Evolutionary conservation across 2,329 filamentous ascomycete species (phyloP).

Genomic region (Celoporthe dispersa): DNA sequence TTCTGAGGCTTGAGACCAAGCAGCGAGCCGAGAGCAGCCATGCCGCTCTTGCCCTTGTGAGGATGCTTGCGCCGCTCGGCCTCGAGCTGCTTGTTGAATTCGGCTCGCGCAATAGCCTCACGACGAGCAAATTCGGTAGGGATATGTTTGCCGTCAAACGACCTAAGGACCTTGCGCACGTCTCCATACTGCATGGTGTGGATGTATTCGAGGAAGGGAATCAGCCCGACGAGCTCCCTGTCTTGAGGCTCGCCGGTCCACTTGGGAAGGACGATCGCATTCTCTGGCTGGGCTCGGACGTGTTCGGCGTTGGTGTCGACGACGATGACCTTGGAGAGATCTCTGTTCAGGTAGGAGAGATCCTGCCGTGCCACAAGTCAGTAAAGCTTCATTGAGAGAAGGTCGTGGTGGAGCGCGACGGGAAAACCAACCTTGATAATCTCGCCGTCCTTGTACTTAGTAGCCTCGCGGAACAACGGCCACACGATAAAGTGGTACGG

Average conservation of each 20-base stretch:
- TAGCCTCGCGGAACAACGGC: constrained; percentile 95
- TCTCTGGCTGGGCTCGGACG: constrained; percentile 90
- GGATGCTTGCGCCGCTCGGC: constrained; percentile 68
- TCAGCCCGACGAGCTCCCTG: constrained; percentile 83
- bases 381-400: constrained; percentile 6
- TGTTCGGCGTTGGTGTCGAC: constrained; percentile 85
- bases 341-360: constrained; percentile 95
- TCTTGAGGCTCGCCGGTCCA: constrained; percentile 87
- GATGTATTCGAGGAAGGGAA: constrained; percentile 97
- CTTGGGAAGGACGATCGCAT: constrained; percentile 87
- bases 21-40: constrained; percentile 71
- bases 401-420: not conserved
- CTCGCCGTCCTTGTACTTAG: constrained; percentile 92
- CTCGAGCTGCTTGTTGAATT: constrained; percentile 79
- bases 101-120: constrained; percentile 82
- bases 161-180: constrained; percentile 82
- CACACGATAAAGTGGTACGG: constrained; percentile 95
- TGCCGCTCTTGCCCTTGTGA: constrained; percentile 55
- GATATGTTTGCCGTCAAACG: constrained; percentile 87
- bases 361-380: constrained; percentile 60
- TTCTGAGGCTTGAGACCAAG: constrained; percentile 77
- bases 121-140: constrained; percentile 87
- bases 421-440: constrained; percentile 78
- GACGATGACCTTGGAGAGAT: constrained; percentile 92
- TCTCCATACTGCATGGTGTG: constrained; percentile 91